Base-by-base conservation (phyloP, 345 rosid species). In the Salix udensis region DNA sequence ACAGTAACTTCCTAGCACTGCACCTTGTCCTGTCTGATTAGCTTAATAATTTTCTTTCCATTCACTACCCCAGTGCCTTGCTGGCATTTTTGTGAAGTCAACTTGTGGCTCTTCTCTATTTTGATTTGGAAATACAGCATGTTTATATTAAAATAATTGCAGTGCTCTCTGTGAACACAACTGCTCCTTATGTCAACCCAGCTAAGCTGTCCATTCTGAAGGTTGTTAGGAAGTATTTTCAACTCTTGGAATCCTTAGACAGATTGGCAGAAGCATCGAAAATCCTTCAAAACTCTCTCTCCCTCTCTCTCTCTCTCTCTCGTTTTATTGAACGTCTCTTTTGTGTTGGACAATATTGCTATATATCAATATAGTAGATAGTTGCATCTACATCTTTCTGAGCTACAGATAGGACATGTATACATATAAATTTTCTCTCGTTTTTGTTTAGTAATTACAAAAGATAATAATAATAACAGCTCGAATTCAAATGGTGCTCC, bases 391-490 rank as follows among this genome's bases (percentile, higher is more conserved):
- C 73, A 78, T 55, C 42, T 72, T 65, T 30, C 58, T 21, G 61
- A 39, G 61, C 67, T 72, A 77, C 68, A 66, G 46, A 72, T 52
- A 72, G 53, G 26, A 28, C 31, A 23, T 14, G 68, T 72, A 65
- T 55, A 28, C 58, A 37, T 40, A 5, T 50, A 58, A n/a, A 48
- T 64, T 8, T 73, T 48, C 16, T 5, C 42, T 72, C 21, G 40
- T 40, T 72, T 53, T 37, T 65, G 6, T 66, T 72, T 39, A 42
- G 70, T 78, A 72, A 78, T 60, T 74, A 83, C 82, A 85, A 79
- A 55, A 28, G 15, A 55, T 65, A 46, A 28, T 21, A 55, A 68
- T 6, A 14, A 26, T 21, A 61, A 61, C 12, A 19, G 65, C 70
- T 65, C n/a, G 36, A 28, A 60, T 69, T 16, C 39, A 26, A 66